A percentile compares a stretch with the other conserved stretches of the same genome.
Evolutionary conservation across 2,329 filamentous ascomycete species (phyloP).

Genomic region (Ascochyta fabae): DNA sequence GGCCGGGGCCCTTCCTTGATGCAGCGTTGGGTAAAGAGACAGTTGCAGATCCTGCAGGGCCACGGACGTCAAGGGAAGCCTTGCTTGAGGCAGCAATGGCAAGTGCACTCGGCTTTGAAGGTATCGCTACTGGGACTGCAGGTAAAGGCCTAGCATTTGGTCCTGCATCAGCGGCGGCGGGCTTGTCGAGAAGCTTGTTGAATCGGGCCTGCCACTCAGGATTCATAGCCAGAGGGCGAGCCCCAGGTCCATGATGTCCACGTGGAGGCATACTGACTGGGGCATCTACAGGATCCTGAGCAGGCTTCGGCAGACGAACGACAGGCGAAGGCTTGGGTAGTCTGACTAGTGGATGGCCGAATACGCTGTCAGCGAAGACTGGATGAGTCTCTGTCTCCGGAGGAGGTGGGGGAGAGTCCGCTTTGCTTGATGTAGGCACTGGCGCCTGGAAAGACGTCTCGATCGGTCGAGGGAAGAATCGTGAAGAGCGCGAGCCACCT

Average conservation of each 20-base stretch:
- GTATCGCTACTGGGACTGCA: conserved; percentile 42
- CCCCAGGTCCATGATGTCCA: conserved; percentile 37
- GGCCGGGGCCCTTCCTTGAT: conserved; percentile 27
- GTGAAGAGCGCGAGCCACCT: conserved; percentile 41
- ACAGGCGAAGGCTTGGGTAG: conserved; percentile 74
- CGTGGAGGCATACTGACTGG: conserved; percentile 51
- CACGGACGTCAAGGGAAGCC: conserved; percentile 60
- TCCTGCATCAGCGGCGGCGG: conserved; percentile 45
- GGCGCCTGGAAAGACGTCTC: conserved; percentile 32
- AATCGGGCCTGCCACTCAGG: conserved; percentile 82
- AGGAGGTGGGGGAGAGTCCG: conserved; percentile 57
- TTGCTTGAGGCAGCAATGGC: conserved; percentile 73
- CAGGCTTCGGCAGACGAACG: conserved; percentile 77
- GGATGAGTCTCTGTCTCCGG: conserved; percentile 77
- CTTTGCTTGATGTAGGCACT: conserved; percentile 26
- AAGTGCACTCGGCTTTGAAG: conserved; percentile 54
- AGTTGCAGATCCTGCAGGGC: conserved; percentile 62
- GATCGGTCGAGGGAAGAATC: conserved; percentile 46
- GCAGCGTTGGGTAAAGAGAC: conserved; percentile 68
- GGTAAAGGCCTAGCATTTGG: conserved; percentile 18
- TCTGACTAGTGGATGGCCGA: conserved; percentile 69
- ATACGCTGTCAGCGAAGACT: conserved; percentile 71
- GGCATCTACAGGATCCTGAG: conserved; percentile 38
- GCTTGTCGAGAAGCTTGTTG: conserved; percentile 75
- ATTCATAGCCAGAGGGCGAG: conserved; percentile 49